Base-by-base conservation (phyloP, 2,329 filamentous ascomycete species). In the Botryotinia convoluta region DNA sequence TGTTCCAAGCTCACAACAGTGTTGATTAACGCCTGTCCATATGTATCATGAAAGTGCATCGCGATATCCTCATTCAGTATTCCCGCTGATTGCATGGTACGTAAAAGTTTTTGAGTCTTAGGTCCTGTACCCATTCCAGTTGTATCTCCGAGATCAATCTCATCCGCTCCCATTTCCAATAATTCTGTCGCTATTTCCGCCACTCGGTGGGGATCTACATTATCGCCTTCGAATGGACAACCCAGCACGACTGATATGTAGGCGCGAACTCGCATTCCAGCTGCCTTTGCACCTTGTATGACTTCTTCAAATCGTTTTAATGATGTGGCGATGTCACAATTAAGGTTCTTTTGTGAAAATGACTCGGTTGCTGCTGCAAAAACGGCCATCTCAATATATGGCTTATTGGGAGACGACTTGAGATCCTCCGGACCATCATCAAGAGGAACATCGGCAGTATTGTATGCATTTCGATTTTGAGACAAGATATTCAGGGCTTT, bases 21-120 rank as follows among this genome's bases (percentile, higher is more conserved):
- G 80, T 97, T 97, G 12, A 94, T 91, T n/a, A 95, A 84, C 1
- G 93, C 93, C 84, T 94, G 92, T 1, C 93, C 93, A 80, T 94
- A 95, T 1, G 94, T 97, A 80, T 97, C 93, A 82, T 97, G 94
- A 79, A 97, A 95, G 82, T 97, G 94, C 84, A 95, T 90, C 0
- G 93, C 93, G 18, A 97, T 83, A 78, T 93, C 91, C 78, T 90
- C 89, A 72, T 87, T 87, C 32, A 91, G 86, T 29, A 97, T 87
- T 0, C 91, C 91, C 2, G 91, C 92, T 1, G 89, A 87, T 14
- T 85, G 82, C 82, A 94, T 84, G 72, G 90, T 90, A 76, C 86
- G 86, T 73, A 94, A 84, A 64, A 94, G 84, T 72, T 89, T 87
- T 72, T 85, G 84, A 3, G 91, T 93, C 72, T 89, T 85, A 29